phyloP scores from a whole-genome alignment of 2,329 filamentous ascomycete species.

The Aspergillus sergii region DNA sequence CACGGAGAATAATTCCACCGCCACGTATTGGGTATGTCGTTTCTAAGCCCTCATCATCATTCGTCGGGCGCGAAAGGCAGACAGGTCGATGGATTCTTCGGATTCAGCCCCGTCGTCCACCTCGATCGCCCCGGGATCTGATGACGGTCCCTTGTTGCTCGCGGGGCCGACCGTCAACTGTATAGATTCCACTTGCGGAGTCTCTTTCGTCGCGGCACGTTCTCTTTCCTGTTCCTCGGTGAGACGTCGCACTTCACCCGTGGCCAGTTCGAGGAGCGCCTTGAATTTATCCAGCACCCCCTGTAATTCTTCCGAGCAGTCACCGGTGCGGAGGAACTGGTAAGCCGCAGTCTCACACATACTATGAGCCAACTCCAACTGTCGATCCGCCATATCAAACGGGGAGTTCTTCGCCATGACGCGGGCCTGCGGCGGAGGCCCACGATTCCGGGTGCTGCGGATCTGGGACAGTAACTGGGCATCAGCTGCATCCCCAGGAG shows the following conservation, averaged over 20 bases:
- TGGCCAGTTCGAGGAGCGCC: slow-evolving; percentile 64
- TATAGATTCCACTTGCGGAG: slow-evolving; percentile 7
- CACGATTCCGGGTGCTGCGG: slow-evolving; percentile 30
- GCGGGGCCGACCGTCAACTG: slow-evolving; percentile 1
- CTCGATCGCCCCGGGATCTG: slow-evolving; percentile 18
- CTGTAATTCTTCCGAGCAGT: slow-evolving; percentile 75
- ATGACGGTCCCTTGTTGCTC: neutral
- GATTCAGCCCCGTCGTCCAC: slow-evolving; percentile 22
- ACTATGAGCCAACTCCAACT: slow-evolving; percentile 75
- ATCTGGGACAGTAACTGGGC: slow-evolving; percentile 22
- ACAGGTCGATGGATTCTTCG: slow-evolving; percentile 23
- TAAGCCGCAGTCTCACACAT: slow-evolving; percentile 86
- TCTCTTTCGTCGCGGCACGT: slow-evolving; percentile 19
- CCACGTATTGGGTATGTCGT: neutral
- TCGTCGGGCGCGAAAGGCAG: slow-evolving; percentile 21
- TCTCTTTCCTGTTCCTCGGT: slow-evolving; percentile 51
- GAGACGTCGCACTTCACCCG: slow-evolving; percentile 61
- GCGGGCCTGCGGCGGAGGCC: slow-evolving; percentile 53
- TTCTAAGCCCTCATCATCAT: slow-evolving; percentile 8
- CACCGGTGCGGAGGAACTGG: slow-evolving; percentile 83
- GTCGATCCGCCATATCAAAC: slow-evolving; percentile 76
- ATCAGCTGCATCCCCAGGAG: slow-evolving; percentile 6
- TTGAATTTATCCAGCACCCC: slow-evolving; percentile 68
- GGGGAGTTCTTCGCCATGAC: slow-evolving; percentile 53
- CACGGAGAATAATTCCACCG: neutral